These are phyloP conservation scores for Zymoseptoria pseudotritici DNA, from an alignment of 2,329 filamentous ascomycete species.

Conservation along the genomic window DNA sequence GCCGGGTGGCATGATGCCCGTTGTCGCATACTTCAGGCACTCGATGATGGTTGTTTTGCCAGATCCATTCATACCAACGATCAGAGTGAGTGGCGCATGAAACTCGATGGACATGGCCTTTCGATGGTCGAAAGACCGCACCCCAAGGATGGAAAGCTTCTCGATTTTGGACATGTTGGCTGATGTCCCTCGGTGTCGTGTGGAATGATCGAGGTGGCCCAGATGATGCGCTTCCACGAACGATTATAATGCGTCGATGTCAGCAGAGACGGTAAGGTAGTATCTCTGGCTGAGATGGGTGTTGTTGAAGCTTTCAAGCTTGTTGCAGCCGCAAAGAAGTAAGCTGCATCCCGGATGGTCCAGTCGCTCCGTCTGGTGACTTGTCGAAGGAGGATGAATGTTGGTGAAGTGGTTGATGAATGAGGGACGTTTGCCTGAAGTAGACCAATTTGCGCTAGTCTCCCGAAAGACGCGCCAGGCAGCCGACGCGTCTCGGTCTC, in stretches of 20 bases:
- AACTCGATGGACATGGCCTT: constrained; percentile 76
- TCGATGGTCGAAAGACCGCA: constrained; percentile 78
- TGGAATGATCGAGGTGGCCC: neutral
- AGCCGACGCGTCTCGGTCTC: neutral
- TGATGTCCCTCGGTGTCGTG: neutral
- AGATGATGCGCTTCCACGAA: neutral
- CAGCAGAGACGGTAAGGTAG: neutral
- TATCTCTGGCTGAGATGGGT: neutral
- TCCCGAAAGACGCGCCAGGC: neutral
- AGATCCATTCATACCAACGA: constrained; percentile 94
- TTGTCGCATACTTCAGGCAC: constrained; percentile 95
- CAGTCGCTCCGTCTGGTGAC: neutral
- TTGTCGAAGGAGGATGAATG: neutral
- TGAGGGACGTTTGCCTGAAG: neutral
- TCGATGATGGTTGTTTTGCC: constrained; percentile 99
- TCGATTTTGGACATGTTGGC: constrained; percentile 60
- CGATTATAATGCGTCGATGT: neutral
- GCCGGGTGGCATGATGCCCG: constrained; percentile 83
- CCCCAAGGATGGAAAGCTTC: constrained; percentile 76
- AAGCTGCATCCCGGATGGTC: neutral
- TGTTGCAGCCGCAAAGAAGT: neutral
- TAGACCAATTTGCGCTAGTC: neutral
- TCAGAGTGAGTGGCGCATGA: constrained; percentile 83
- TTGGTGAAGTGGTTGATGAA: neutral
- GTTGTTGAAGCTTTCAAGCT: neutral